phyloP scores from a whole-genome alignment of 345 rosid species.

The Populus nigra region DNA sequence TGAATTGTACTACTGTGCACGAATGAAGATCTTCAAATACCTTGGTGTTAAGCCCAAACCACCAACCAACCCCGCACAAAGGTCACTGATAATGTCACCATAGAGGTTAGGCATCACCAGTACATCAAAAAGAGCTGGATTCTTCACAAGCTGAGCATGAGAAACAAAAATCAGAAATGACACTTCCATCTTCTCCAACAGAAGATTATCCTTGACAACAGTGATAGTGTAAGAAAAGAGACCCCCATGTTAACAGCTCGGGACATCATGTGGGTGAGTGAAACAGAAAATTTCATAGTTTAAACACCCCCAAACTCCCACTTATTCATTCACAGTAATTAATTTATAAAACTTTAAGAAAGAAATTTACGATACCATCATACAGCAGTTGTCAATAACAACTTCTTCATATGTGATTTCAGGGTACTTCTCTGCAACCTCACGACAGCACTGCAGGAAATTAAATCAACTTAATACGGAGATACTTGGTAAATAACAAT shows the following conservation, averaged over 20 bases:
- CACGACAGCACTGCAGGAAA: conserved; percentile 90
- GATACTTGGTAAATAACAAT: neutral
- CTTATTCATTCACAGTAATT: too few species aligned
- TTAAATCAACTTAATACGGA: neutral
- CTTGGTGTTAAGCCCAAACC: conserved; percentile 99
- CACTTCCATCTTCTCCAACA: conserved; percentile 1
- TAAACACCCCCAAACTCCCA: neutral
- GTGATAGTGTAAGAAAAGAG: neutral
- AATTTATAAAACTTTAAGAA: neutral
- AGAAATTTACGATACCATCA: conserved; percentile 67
- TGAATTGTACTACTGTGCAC: neutral
- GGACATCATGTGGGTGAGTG: neutral
- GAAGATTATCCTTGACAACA: too few species aligned
- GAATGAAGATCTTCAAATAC: conserved; percentile 30
- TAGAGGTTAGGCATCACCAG: conserved; percentile 99
- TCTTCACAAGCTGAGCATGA: conserved; percentile 83
- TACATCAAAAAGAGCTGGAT: conserved; percentile 96
- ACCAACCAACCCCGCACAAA: conserved; percentile 94
- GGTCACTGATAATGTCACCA: conserved; percentile 97
- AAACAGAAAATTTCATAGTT: neutral
- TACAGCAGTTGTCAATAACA: conserved; percentile 98
- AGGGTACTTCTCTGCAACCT: conserved; percentile 97
- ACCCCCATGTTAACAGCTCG: neutral
- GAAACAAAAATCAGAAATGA: conserved; percentile 19
- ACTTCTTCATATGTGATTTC: conserved; percentile 95